Evolutionary conservation across 2,329 filamentous ascomycete species (phyloP), one percentile per base, ranked within the genome.

Genomic region (Drechmeria coniospora): DNA sequence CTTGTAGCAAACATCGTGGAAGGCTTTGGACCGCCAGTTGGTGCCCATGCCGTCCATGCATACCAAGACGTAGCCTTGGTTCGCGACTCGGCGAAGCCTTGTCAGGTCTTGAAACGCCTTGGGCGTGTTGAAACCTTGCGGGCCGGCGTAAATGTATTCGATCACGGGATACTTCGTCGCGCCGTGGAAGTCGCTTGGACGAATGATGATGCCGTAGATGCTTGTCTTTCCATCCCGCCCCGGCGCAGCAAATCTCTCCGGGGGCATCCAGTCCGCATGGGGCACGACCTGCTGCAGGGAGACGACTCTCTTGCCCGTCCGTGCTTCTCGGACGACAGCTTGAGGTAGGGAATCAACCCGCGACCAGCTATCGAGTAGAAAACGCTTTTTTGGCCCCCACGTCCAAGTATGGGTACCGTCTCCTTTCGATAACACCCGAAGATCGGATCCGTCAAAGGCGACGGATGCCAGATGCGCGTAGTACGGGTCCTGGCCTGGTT

Each of bases 21-120:
- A 50, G 9, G 21, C 21, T 31, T 48, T 50, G 6, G 29, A 31
- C 12, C 47, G 43, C 39, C 40, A 46, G 27, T 43, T 44, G 2
- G 47, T 50, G 6, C 46, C 47, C 47, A 48, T 50, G 27, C 46
- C 47, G 23, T 50, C 47, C 6, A 44, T 18, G 6, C 39, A 35
- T 4, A 49, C 46, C 3, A 50, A 35, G 15, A 50, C 26, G 25
- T 45, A 50, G 13, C 47, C 46, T 11, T 42, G 31, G n/a, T 47
- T 35, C 6, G 47, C 46, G 35, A 39, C 38, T 17, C 37, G 24
- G 12, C 38, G 37, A 13, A 39, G 30, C 23, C 26, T 26, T 4
- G 19, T 16, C 6, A 42, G 29, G 9, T 31, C 11, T 6, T 30
- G 33, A 23, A 50, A 47, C 1, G 31, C 21, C 20, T 48, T 50